These are phyloP conservation scores for Colletotrichum sp. DNA, from an alignment of 2,329 filamentous ascomycete genomes.

Conservation along the genomic window DNA sequence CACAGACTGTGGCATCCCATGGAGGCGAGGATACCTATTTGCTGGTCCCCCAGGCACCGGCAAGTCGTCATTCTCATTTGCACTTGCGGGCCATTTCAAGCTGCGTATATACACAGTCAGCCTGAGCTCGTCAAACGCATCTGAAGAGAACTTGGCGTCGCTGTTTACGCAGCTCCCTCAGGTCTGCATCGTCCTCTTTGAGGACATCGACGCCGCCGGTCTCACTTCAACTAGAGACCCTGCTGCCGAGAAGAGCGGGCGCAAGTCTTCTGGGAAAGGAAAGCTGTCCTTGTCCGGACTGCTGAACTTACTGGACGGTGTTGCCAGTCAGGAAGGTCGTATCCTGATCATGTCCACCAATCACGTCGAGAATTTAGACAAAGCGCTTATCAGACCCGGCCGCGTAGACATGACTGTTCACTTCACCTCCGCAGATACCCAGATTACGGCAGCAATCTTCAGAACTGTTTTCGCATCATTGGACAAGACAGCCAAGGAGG, in stretches of 20 bases:
- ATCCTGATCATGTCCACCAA: slow-evolving; percentile 86
- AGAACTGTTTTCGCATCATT: neutral
- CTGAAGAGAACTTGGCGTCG: neutral
- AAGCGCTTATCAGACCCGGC: slow-evolving; percentile 74
- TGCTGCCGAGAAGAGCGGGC: neutral
- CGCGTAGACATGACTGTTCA: slow-evolving; percentile 64
- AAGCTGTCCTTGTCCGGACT: slow-evolving; percentile 70
- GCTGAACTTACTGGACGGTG: slow-evolving; percentile 83
- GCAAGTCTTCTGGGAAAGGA: neutral
- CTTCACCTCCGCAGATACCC: neutral
- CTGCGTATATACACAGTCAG: neutral
- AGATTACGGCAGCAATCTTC: neutral
- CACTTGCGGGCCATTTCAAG: neutral
- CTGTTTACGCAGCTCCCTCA: neutral
- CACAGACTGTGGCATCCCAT: neutral
- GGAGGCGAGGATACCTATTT: neutral
- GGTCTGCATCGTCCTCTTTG: neutral
- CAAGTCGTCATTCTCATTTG: neutral
- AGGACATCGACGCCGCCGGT: neutral
- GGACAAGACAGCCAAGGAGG: neutral
- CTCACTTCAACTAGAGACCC: neutral
- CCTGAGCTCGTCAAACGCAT: neutral
- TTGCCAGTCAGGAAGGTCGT: slow-evolving; percentile 77
- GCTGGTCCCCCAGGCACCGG: neutral
- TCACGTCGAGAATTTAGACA: slow-evolving; percentile 72